Conservation (phyloP, 1,284 basidiomycete species). For the Ceraceosorus guamensis region DNA sequence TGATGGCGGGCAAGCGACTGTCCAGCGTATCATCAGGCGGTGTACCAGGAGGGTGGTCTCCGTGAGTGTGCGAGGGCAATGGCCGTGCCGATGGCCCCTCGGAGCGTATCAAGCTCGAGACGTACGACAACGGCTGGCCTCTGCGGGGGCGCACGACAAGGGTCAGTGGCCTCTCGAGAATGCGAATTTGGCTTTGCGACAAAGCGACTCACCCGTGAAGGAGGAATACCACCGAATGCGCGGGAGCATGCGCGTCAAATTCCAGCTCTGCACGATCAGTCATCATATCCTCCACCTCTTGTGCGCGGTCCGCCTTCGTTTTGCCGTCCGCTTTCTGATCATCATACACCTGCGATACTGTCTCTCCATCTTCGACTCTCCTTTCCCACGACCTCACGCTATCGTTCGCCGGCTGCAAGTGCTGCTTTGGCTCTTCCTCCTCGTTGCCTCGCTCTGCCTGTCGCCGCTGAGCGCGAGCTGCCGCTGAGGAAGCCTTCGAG, state of each 20-base stretch:
- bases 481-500: slow-evolving; percentile 12
- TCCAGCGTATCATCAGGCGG: slow-evolving; percentile 8
- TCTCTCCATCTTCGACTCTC: slow-evolving; percentile 8
- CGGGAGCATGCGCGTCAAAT: slow-evolving; percentile 33
- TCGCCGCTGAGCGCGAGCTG: not conserved
- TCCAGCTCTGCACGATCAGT: slow-evolving; percentile 25
- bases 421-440: not conserved
- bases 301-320: slow-evolving; percentile 9
- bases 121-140: too few relatives aligned
- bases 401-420: not conserved
- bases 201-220: slow-evolving; percentile 13
- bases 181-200: too few relatives aligned
- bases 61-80: not conserved
- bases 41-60: not conserved
- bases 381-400: slow-evolving; percentile 7
- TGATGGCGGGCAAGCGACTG: slow-evolving; percentile 30
- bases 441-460: not conserved
- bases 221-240: slow-evolving; percentile 34
- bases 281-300: slow-evolving; percentile 18
- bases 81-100: not conserved
- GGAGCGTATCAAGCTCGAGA: not conserved
- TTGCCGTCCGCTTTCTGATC: not conserved
- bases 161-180: too few relatives aligned
- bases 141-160: too few relatives aligned
- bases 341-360: slow-evolving; percentile 6